Conservation (phyloP, 2,329 filamentous ascomycete species). For the Talaromyces albobiverticillius region DNA sequence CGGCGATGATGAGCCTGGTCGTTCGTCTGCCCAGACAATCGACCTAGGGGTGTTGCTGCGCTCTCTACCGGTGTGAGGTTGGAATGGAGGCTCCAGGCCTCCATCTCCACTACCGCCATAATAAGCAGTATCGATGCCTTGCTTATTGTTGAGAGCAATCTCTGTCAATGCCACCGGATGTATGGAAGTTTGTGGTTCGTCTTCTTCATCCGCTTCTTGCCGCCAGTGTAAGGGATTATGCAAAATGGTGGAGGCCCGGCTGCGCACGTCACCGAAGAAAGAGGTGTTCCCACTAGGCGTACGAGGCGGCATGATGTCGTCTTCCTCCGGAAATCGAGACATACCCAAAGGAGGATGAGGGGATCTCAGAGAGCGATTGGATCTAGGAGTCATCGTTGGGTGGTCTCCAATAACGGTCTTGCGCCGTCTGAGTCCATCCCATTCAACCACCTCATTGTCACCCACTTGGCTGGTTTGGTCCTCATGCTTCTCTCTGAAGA, state of each 20-base stretch:
- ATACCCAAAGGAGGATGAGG: constrained; percentile 80
- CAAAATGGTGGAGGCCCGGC: constrained; percentile 36
- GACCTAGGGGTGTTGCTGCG: constrained; percentile 40
- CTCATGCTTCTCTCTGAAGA: constrained; percentile 72
- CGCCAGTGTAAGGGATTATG: constrained; percentile 35
- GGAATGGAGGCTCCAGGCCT: constrained; percentile 23
- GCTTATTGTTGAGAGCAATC: constrained; percentile 46
- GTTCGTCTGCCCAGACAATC: constrained; percentile 34
- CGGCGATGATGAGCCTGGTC: constrained; percentile 19
- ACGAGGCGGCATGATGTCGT: constrained; percentile 50
- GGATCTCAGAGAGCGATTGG: constrained; percentile 43
- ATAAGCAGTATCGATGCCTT: constrained; percentile 43
- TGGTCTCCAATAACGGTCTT: constrained; percentile 54
- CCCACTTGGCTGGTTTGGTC: constrained; percentile 71
- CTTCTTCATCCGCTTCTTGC: constrained; percentile 28
- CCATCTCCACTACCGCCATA: constrained; percentile 27
- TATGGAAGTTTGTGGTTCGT: constrained; percentile 45
- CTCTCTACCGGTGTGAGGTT: constrained; percentile 17
- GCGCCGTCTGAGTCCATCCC: constrained; percentile 83
- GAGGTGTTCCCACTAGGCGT: constrained; percentile 33
- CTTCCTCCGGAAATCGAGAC: constrained; percentile 73
- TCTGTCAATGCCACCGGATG: constrained; percentile 63
- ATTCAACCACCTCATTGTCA: constrained; percentile 81
- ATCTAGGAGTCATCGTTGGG: constrained; percentile 41
- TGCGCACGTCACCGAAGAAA: constrained; percentile 38